A percentile compares a stretch with the other conserved stretches of the same genome.
Conservation (phyloP, 1,139 yeast genomes). For the Lodderomyces orthopsilosis region DNA sequence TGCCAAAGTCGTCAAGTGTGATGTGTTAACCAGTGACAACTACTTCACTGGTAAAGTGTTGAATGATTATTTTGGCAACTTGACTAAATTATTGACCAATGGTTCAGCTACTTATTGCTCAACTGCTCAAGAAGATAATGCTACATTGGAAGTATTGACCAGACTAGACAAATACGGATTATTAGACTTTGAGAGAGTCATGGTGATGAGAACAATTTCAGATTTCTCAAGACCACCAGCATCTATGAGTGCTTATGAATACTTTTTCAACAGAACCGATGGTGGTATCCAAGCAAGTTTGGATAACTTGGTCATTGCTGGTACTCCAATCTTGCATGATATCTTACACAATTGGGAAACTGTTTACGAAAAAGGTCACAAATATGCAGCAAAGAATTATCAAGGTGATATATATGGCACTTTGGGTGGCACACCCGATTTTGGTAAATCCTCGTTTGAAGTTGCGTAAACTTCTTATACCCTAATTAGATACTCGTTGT, state of each 20-base stretch:
- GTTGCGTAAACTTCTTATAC: slow-evolving; percentile 15
- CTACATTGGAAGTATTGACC: slow-evolving; percentile 57
- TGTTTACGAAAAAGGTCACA: slow-evolving; percentile 35
- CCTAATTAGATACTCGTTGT: not conserved
- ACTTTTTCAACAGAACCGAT: slow-evolving; percentile 48
- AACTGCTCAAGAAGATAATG: slow-evolving; percentile 70
- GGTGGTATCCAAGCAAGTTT: slow-evolving; percentile 55
- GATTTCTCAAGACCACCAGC: slow-evolving; percentile 62
- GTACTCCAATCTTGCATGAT: slow-evolving; percentile 54
- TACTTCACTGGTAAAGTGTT: slow-evolving; percentile 56
- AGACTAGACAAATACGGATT: slow-evolving; percentile 56
- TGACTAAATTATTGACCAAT: slow-evolving; percentile 51
- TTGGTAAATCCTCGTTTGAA: slow-evolving; percentile 22
- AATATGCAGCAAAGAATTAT: slow-evolving; percentile 48
- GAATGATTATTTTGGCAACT: slow-evolving; percentile 49
- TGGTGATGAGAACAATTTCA: slow-evolving; percentile 62
- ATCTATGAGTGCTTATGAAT: slow-evolving; percentile 42
- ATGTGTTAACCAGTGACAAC: slow-evolving; percentile 58
- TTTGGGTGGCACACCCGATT: slow-evolving; percentile 39
- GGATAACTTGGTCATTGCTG: slow-evolving; percentile 53
- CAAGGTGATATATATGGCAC: slow-evolving; percentile 60
- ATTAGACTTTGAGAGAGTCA: slow-evolving; percentile 56
- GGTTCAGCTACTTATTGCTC: slow-evolving; percentile 60
- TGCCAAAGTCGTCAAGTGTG: slow-evolving; percentile 55
- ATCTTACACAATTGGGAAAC: slow-evolving; percentile 52